Evolutionary conservation across 2,329 filamentous ascomycete species (phyloP).

Genomic region (Emmonsia crescens): DNA sequence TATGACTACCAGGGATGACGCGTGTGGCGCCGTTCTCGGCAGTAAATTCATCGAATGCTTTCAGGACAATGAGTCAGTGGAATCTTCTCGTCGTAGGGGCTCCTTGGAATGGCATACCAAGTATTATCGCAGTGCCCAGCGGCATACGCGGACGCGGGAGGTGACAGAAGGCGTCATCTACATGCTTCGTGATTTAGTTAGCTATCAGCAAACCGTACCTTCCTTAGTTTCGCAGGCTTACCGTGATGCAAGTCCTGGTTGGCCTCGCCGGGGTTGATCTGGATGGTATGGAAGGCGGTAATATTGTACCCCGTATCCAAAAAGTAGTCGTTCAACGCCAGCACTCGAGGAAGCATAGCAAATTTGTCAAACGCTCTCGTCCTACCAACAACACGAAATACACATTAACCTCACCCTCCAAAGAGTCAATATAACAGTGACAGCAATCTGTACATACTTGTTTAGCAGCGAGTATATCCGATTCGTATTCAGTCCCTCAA

Average conservation of each 20-base stretch:
- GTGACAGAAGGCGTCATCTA: slow-evolving; percentile 22
- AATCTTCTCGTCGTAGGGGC: background rate
- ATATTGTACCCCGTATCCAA: slow-evolving; percentile 29
- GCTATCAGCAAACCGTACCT: background rate
- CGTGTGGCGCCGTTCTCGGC: slow-evolving; percentile 26
- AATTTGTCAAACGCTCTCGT: slow-evolving; percentile 31
- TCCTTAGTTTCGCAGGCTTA: background rate
- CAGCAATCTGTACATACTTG: slow-evolving; percentile 17
- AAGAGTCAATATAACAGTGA: background rate
- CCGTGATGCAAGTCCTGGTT: slow-evolving; percentile 30
- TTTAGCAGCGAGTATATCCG: slow-evolving; percentile 31
- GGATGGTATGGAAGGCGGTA: slow-evolving; percentile 29
- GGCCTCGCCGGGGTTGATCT: slow-evolving; percentile 30
- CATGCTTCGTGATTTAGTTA: background rate
- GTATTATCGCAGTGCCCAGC: slow-evolving; percentile 24
- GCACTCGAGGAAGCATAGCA: slow-evolving; percentile 23
- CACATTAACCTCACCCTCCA: background rate
- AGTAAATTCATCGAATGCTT: slow-evolving; percentile 25
- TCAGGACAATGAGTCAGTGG: slow-evolving; percentile 9
- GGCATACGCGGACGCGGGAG: slow-evolving; percentile 26
- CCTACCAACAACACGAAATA: slow-evolving; percentile 3
- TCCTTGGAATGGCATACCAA: slow-evolving; percentile 16
- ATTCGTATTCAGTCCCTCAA: slow-evolving; percentile 30
- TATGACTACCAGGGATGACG: slow-evolving; percentile 28
- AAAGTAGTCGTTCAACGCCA: slow-evolving; percentile 32